phyloP scores from a whole-genome alignment of 1,284 basidiomycete genomes.

The Rhodofomes roseus region DNA sequence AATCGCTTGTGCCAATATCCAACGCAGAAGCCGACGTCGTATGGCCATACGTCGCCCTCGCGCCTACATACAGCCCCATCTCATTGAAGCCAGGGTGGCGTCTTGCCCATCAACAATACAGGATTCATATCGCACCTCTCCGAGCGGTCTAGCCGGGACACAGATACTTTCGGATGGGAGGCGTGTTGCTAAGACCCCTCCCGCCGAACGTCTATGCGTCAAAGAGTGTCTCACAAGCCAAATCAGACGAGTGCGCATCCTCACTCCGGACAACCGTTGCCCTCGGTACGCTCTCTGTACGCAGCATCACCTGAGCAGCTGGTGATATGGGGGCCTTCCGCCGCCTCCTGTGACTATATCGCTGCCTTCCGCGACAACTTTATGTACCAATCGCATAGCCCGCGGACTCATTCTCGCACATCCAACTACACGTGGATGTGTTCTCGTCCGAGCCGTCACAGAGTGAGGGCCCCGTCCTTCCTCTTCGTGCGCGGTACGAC shows the following conservation, averaged over 20 bases:
- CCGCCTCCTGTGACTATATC: not conserved
- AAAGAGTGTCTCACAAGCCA: not conserved
- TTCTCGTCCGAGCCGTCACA: conserved; percentile 13
- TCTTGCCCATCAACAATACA: too few species aligned
- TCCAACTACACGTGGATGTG: conserved; percentile 22
- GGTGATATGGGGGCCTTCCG: not conserved
- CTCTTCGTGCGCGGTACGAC: conserved; percentile 8
- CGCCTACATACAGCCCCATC: too few species aligned
- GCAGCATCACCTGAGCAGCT: not conserved
- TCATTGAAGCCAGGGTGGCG: too few species aligned
- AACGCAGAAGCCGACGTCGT: not conserved
- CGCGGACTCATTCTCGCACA: not conserved
- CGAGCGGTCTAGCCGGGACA: too few species aligned
- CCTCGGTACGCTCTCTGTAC: not conserved
- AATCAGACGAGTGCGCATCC: not conserved
- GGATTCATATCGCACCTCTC: too few species aligned
- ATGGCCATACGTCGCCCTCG: too few species aligned
- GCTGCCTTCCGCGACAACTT: not conserved
- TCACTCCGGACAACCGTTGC: not conserved
- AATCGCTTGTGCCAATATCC: not conserved
- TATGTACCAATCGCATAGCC: conserved; percentile 2
- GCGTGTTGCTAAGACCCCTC: too few species aligned
- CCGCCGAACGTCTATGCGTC: not conserved
- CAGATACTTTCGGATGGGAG: too few species aligned
- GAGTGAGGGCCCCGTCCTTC: conserved; percentile 18